Evolutionary conservation across 345 rosid species (phyloP), one percentile per base, ranked within the genome.

Genomic region (Lepidium didymum): DNA sequence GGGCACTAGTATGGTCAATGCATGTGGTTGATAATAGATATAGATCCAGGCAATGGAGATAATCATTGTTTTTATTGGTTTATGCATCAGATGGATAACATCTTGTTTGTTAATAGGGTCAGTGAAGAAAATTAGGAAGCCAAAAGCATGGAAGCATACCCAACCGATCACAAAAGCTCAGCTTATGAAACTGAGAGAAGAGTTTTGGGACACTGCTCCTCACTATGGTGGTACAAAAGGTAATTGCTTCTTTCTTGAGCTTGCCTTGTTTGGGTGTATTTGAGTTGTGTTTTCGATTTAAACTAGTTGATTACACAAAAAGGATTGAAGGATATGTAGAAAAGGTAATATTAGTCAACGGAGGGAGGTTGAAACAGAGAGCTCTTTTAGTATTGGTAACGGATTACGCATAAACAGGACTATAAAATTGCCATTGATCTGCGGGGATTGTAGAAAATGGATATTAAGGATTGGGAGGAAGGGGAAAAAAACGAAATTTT

Each of bases 201-300:
- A 92, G 68, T 87, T 89, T 77, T 92, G 92, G 96, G 98, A 92
- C 77, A 92, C 98, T 35, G 91, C 98, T 75, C 98, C 98, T 73
- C 98, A 89, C 54, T 92, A 87, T 75, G 98, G 98, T 51, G 95
- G 95, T 43, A 78, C 79, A 21, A 89, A 86, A 92, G 98, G 96
- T 87, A 71, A 13, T 12, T 50, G 16, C 31, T 18, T 19, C 7
- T 21, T 3, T 15, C 31, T 42, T 59, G n/a, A n/a, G n/a, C n/a
- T n/a, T n/a, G n/a, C n/a, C n/a, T n/a, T n/a, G n/a, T n/a, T n/a
- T 58, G 7, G 9, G 4, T 42, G 25, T 13, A 19, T 15, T 10
- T 6, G 41, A 65, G 29, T 31, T 18, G 8, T 67, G 35, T 5
- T 43, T 74, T 52, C 6, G 10, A 9, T 40, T 40, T 27, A 15